A percentile compares a stretch with the other conserved stretches of the same genome.
phyloP scores from a whole-genome alignment of 305 asterid species.

The Solanum chacoense region DNA sequence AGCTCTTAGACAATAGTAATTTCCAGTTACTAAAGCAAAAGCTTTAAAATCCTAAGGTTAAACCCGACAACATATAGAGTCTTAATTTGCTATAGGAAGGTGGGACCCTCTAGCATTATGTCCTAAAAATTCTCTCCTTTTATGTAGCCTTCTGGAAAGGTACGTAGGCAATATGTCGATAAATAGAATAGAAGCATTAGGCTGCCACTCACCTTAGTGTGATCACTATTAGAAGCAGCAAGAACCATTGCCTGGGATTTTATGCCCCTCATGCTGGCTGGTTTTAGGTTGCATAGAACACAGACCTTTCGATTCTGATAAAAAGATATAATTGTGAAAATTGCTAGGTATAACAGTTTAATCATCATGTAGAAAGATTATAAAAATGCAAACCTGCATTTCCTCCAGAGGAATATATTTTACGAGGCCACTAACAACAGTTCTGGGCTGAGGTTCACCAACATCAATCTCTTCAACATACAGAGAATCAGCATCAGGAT shows the following conservation, averaged over 20 bases:
- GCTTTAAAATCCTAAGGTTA: neutral
- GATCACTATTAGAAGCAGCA: conserved; percentile 75
- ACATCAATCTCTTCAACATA: conserved; percentile 96
- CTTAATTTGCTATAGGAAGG: neutral
- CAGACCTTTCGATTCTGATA: conserved; percentile 89
- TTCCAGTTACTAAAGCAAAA: neutral
- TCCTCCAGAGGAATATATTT: conserved; percentile 83
- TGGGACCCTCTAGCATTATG: neutral
- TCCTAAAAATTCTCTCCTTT: neutral
- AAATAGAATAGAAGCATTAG: neutral
- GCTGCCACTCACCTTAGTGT: conserved; percentile 50
- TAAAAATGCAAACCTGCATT: conserved; percentile 58
- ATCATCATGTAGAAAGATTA: neutral
- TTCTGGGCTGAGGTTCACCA: conserved; percentile 85
- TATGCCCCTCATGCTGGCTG: conserved; percentile 85
- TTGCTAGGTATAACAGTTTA: neutral
- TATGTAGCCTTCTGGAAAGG: neutral
- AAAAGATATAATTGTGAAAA: neutral
- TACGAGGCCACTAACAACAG: conserved; percentile 97
- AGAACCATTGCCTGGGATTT: conserved; percentile 99
- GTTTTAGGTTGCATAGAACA: conserved; percentile 95
- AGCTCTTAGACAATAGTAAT: neutral
- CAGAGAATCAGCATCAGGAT: conserved; percentile 88
- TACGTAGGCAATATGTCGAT: neutral
- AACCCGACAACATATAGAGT: neutral